A percentile compares a stretch with the other conserved stretches of the same genome.
phyloP scores from a whole-genome alignment of 1,284 basidiomycete genomes.

The Boletellus sp. region DNA sequence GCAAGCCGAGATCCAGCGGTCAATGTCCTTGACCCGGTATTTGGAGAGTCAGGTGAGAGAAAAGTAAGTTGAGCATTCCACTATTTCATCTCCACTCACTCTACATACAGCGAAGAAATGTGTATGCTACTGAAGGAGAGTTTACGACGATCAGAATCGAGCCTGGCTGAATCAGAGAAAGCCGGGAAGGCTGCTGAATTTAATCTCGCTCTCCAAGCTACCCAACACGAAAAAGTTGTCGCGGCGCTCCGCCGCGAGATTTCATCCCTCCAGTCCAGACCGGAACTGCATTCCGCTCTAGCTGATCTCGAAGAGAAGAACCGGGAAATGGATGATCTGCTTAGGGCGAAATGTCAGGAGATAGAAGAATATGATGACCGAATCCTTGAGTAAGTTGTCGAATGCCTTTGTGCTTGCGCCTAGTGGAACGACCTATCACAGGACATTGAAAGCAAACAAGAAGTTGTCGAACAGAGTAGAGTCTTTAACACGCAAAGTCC shows the following conservation, averaged over 20 bases:
- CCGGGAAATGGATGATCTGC: constrained; percentile 66
- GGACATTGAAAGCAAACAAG: constrained; percentile 75
- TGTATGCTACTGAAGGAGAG: constrained; percentile 43
- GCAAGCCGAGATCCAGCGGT: constrained; percentile 61
- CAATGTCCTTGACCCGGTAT: constrained; percentile 53
- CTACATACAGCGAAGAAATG: constrained; percentile 44
- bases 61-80: constrained; percentile 38
- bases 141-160: constrained; percentile 43
- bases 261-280: constrained; percentile 46
- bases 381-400: constrained; percentile 61
- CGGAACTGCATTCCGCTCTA: constrained; percentile 52
- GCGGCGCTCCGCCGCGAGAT: constrained; percentile 55
- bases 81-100: neutral
- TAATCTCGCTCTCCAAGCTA: constrained; percentile 55
- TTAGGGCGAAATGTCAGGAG: constrained; percentile 66
- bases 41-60: constrained; percentile 61
- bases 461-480: constrained; percentile 67
- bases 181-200: constrained; percentile 58
- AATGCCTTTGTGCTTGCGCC: neutral
- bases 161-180: constrained; percentile 52
- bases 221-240: constrained; percentile 62
- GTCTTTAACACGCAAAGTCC: constrained; percentile 63
- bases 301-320: constrained; percentile 64
- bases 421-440: constrained; percentile 25
- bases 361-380: constrained; percentile 80